Percentiles rank a stretch among this genome's conserved stretches.
Evolutionary conservation across 176 grass and related monocot genomes (phyloP).

Genomic region (Juncus inflexus): DNA sequence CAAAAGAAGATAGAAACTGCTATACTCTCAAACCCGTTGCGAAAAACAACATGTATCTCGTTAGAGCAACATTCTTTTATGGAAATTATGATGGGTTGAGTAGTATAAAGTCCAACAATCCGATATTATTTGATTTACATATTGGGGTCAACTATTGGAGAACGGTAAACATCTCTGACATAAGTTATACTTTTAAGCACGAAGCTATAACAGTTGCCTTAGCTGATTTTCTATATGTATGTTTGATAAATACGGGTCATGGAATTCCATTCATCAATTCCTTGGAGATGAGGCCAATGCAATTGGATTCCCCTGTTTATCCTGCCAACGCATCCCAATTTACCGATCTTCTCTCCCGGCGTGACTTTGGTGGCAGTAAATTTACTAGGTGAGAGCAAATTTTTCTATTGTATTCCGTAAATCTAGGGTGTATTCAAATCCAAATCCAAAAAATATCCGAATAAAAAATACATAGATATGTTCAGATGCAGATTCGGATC

Average conservation of each 20-base stretch:
- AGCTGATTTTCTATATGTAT: constrained; percentile 24
- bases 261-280: constrained; percentile 21
- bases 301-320: too few relatives aligned
- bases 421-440: too few relatives aligned
- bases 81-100: constrained; percentile 8
- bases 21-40: constrained; percentile 16
- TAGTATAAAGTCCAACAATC: constrained; percentile 1
- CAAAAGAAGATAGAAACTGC: constrained; percentile 8
- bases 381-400: constrained; percentile 6
- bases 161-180: constrained; percentile 17
- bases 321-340: constrained; percentile 15
- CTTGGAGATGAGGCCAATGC: constrained; percentile 29
- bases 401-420: too few relatives aligned
- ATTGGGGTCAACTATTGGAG: constrained; percentile 27
- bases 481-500: too few relatives aligned
- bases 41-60: neutral
- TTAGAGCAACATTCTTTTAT: constrained; percentile 20
- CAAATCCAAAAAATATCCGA: too few relatives aligned
- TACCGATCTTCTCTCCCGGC: neutral
- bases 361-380: constrained; percentile 6
- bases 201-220: constrained; percentile 13
- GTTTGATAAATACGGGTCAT: constrained; percentile 4
- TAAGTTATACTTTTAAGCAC: neutral
- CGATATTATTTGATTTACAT: constrained; percentile 18
- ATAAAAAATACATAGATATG: too few relatives aligned